Percentiles rank a stretch among this genome's conserved stretches.
Evolutionary conservation across 2,329 filamentous ascomycete species (phyloP).

Genomic region (Trichoderma simmonsii): DNA sequence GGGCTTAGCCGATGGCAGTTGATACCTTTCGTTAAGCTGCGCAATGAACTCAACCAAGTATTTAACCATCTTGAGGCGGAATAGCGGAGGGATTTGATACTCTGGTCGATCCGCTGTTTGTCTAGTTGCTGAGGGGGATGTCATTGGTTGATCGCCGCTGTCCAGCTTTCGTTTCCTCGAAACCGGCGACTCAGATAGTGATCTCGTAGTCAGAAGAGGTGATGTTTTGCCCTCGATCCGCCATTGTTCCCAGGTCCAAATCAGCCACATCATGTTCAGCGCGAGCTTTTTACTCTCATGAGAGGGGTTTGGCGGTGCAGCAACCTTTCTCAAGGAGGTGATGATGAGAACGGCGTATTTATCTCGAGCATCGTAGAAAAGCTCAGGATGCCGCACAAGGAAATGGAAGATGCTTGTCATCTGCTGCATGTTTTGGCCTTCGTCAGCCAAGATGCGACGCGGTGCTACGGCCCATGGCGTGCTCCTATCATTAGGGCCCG

Average conservation of each 20-base stretch:
- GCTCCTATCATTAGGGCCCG: conserved; percentile 65
- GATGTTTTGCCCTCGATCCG: conserved; percentile 61
- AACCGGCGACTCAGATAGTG: conserved; percentile 66
- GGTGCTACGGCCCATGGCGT: conserved; percentile 88
- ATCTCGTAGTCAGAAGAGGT: conserved; percentile 29
- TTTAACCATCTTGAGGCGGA: conserved; percentile 81
- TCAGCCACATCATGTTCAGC: conserved; percentile 82
- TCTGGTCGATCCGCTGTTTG: conserved; percentile 53
- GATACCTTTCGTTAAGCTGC: conserved; percentile 80
- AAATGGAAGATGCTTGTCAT: conserved; percentile 98
- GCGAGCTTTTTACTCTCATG: conserved; percentile 90
- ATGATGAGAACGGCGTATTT: conserved; percentile 89
- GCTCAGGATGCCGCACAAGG: conserved; percentile 81
- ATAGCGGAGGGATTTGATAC: conserved; percentile 63
- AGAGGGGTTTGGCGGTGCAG: conserved; percentile 75
- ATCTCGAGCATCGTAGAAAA: conserved; percentile 94
- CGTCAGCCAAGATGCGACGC: conserved; percentile 85
- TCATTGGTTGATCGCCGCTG: conserved; percentile 52
- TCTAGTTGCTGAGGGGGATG: conserved; percentile 52
- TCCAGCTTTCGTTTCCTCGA: conserved; percentile 75
- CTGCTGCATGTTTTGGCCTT: conserved; percentile 91
- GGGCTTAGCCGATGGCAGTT: conserved; percentile 66
- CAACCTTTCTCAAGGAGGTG: conserved; percentile 82
- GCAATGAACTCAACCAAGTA: conserved; percentile 96
- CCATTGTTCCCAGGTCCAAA: conserved; percentile 89